These are phyloP conservation scores for Bipolaris sorokiniana DNA, from an alignment of 2,329 filamentous ascomycete genomes.

Conservation along the genomic window DNA sequence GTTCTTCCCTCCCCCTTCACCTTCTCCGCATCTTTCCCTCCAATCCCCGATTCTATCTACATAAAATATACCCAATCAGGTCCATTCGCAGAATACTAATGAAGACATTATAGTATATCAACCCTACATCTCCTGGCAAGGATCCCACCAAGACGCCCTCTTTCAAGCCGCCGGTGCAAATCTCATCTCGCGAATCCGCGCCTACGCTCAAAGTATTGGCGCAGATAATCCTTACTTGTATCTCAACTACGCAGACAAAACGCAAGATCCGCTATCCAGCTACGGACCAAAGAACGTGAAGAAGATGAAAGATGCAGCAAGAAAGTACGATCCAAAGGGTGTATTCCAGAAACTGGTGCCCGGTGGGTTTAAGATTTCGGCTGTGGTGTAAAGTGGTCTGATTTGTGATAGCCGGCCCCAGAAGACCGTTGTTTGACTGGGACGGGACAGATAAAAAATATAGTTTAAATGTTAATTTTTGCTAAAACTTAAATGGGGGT, in stretches of 20 bases:
- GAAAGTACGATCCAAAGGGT: slow-evolving; percentile 30
- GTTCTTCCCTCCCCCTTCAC: too few species aligned
- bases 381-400: too few species aligned
- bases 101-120: slow-evolving; percentile 32
- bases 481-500: too few species aligned
- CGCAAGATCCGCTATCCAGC: slow-evolving; percentile 28
- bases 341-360: slow-evolving; percentile 36
- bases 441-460: too few species aligned
- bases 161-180: slow-evolving; percentile 28
- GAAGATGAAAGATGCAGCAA: slow-evolving; percentile 28
- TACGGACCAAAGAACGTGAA: slow-evolving; percentile 28
- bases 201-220: slow-evolving; percentile 27
- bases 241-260: slow-evolving; percentile 41
- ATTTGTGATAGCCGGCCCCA: too few species aligned
- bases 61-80: too few species aligned
- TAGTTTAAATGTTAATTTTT: too few species aligned
- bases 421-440: too few species aligned
- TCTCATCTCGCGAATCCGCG: slow-evolving; percentile 21
- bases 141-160: slow-evolving; percentile 25
- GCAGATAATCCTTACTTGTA: slow-evolving; percentile 38
- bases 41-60: too few species aligned
- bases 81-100: too few species aligned
- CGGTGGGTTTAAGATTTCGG: slow-evolving; percentile 39
- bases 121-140: slow-evolving; percentile 31
- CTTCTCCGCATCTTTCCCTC: too few species aligned